These are phyloP conservation scores for Pleurotus tuoliensis DNA, from an alignment of 768 basidiomycete genomes.

Conservation along the genomic window DNA sequence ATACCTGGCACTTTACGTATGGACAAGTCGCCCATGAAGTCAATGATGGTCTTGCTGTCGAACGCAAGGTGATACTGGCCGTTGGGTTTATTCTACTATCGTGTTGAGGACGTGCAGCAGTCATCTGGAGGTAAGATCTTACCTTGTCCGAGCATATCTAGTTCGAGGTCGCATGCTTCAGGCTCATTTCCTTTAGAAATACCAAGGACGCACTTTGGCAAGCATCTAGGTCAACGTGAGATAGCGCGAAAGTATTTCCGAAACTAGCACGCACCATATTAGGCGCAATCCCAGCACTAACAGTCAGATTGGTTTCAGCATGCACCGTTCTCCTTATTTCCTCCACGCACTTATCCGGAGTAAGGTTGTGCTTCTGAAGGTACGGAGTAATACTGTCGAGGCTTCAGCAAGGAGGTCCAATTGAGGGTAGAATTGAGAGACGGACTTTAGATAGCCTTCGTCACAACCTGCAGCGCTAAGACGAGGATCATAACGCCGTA, in stretches of 20 bases:
- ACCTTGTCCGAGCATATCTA: slow-evolving; percentile 94
- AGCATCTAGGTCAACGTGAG: slow-evolving; percentile 51
- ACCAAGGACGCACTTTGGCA: slow-evolving; percentile 63
- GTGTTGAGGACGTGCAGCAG: not conserved
- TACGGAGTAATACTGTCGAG: slow-evolving; percentile 73
- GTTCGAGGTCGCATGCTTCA: not conserved
- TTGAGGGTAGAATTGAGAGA: slow-evolving; percentile 6
- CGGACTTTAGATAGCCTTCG: slow-evolving; percentile 89
- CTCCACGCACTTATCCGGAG: slow-evolving; percentile 70
- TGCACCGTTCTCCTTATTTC: slow-evolving; percentile 74
- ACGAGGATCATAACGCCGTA: slow-evolving; percentile 68
- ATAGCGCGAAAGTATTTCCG: not conserved
- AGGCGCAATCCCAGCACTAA: slow-evolving; percentile 93
- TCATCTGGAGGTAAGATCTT: slow-evolving; percentile 7
- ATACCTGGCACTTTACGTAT: slow-evolving; percentile 89
- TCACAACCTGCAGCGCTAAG: slow-evolving; percentile 80
- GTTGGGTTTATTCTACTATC: slow-evolving; percentile 82
- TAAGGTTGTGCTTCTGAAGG: slow-evolving; percentile 62
- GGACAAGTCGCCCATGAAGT: slow-evolving; percentile 77
- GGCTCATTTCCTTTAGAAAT: not conserved
- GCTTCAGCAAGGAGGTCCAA: slow-evolving; percentile 1
- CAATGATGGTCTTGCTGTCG: slow-evolving; percentile 54
- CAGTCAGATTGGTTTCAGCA: slow-evolving; percentile 80
- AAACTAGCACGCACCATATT: slow-evolving; percentile 67
- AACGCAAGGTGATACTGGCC: slow-evolving; percentile 82